Evolutionary conservation across 352 stramenopile species (phyloP).

Genomic region (Pythium brassicae): DNA sequence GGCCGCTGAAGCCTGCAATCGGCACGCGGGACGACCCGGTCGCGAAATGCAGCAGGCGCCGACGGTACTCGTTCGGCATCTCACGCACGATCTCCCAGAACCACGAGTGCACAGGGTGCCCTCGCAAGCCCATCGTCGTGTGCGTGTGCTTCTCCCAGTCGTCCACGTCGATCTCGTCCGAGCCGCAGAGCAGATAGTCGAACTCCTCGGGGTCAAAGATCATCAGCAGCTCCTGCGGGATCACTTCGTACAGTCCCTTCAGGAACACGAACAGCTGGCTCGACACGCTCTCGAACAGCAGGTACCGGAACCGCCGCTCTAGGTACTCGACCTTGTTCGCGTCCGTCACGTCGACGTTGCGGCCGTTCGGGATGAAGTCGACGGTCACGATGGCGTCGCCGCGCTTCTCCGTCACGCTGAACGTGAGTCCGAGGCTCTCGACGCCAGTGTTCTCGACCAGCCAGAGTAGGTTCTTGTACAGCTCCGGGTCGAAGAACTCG

Average conservation of each 20-base stretch:
- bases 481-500: constrained; percentile 34
- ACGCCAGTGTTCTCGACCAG: constrained; percentile 11
- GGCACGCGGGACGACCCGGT: too few species aligned
- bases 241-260: constrained; percentile 95
- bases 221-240: constrained; percentile 88
- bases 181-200: constrained; percentile 91
- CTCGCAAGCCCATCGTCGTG: too few species aligned
- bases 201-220: constrained; percentile 97
- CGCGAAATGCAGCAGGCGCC: too few species aligned
- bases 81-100: too few species aligned
- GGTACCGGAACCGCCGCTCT: constrained; percentile 84
- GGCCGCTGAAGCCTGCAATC: too few species aligned
- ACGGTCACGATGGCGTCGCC: constrained; percentile 56
- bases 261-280: too few species aligned
- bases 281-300: constrained; percentile 84
- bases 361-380: constrained; percentile 36
- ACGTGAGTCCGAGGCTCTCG: constrained; percentile 18
- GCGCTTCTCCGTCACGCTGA: constrained; percentile 36
- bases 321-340: constrained; percentile 91
- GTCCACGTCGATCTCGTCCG: constrained; percentile 58
- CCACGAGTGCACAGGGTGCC: too few species aligned
- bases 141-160: too few species aligned
- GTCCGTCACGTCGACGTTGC: constrained; percentile 76
- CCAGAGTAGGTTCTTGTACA: constrained; percentile 21
- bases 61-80: too few species aligned